Conservation (phyloP, 352 stramenopile genomes). For the Phytopythium sindhum region DNA sequence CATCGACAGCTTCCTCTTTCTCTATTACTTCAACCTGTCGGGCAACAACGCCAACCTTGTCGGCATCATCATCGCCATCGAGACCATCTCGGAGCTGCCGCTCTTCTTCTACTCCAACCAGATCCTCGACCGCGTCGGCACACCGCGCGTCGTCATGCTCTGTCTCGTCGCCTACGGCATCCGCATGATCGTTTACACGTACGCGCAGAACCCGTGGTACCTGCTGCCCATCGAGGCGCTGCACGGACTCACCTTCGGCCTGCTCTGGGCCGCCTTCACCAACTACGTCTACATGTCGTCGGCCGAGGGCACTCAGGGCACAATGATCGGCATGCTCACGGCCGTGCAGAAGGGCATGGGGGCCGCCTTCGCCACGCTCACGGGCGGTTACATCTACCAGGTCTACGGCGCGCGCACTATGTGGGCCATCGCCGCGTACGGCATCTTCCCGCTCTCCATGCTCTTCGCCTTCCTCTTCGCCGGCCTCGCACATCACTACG, state of each 20-base stretch:
- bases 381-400: slow-evolving; percentile 73
- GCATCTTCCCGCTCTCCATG: slow-evolving; percentile 43
- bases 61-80: slow-evolving; percentile 59
- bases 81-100: slow-evolving; percentile 70
- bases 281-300: slow-evolving; percentile 75
- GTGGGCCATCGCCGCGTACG: slow-evolving; percentile 54
- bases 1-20: slow-evolving; percentile 70
- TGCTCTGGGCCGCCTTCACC: slow-evolving; percentile 73
- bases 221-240: slow-evolving; percentile 60
- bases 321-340: slow-evolving; percentile 66
- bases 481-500: slow-evolving; percentile 35
- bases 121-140: slow-evolving; percentile 61
- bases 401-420: slow-evolving; percentile 49
- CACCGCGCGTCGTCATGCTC: slow-evolving; percentile 45
- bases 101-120: slow-evolving; percentile 74
- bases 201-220: slow-evolving; percentile 60
- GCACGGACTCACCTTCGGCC: slow-evolving; percentile 67
- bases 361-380: slow-evolving; percentile 52
- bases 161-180: slow-evolving; percentile 50
- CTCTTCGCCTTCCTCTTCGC: slow-evolving; percentile 43
- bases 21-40: slow-evolving; percentile 73
- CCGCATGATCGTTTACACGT: slow-evolving; percentile 60
- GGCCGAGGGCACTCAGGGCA: slow-evolving; percentile 56
- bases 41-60: slow-evolving; percentile 58
- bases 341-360: slow-evolving; percentile 68